Base-by-base conservation (phyloP, 805 yeast genomes). In the Starmerella davenportii region DNA sequence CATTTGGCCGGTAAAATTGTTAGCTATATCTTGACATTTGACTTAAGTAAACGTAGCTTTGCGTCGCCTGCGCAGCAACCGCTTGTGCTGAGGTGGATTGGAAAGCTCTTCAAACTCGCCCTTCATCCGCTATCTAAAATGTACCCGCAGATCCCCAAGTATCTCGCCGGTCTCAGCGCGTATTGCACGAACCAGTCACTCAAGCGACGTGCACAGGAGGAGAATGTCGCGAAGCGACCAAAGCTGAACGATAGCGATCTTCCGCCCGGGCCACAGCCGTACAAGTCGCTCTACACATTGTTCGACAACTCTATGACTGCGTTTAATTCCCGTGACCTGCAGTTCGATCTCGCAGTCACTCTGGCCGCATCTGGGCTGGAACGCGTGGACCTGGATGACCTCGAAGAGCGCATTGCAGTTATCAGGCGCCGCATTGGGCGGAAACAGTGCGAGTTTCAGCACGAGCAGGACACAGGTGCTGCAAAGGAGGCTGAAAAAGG, bases 311-410 rank as follows among this genome's bases (percentile, higher is more conserved):
- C 75, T 36, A 60, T 80, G 41, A 66, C 72, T 24, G 66, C 66
- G 29, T 77, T 81, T 52, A 87, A 87, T 54, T 69, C 81, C 39
- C 65, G 80, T 2, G 60, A 70, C 8, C 60, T 90, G 5, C 77
- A 90, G 4, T 68, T 68, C 18, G 71, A 72, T 37, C 63, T 77
- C 1, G 66, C 84, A 40, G 67, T 66, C 18, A 66, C 70, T 34
- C 75, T 76, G 67, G 80, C 76, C 14, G 61, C 70, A 40, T 68
- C 70, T 1, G 82, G 93, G 0, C 61, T 90, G 40, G 61, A 65
- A 15, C 67, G 67, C 32, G 69, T 71, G 0, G 68, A 70, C 36
- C 59, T 66, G 0, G 61, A 62, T 3, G 68, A 65, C 42, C 62
- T 87, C 20, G 62, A 71, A 14, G 69, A 72, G 38, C 92, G 81